Percentiles rank a stretch among this genome's conserved stretches.
phyloP scores from a whole-genome alignment of 1,139 yeast species.

The Candida freyschussii region DNA sequence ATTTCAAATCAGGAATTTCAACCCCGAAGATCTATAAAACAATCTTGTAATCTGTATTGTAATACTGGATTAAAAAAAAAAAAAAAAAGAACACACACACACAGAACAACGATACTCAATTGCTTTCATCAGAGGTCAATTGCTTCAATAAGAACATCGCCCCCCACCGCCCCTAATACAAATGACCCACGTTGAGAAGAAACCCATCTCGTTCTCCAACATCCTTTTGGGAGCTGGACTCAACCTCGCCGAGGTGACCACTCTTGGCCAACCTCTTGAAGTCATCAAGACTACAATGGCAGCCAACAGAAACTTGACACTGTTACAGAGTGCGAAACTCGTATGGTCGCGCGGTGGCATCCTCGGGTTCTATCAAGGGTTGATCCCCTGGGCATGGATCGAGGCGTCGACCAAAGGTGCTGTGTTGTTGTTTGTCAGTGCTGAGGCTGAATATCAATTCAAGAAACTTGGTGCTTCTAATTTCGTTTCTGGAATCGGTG shows the following conservation, averaged over 20 bases:
- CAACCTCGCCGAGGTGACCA: constrained; percentile 87
- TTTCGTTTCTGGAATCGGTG: constrained; percentile 85
- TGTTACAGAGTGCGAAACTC: constrained; percentile 62
- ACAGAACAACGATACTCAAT: too few relatives aligned
- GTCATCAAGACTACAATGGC: constrained; percentile 98
- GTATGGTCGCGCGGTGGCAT: constrained; percentile 95
- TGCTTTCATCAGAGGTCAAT: too few relatives aligned
- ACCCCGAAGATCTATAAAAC: too few relatives aligned
- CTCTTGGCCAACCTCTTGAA: constrained; percentile 95
- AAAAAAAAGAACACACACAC: too few relatives aligned
- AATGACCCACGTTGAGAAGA: too few relatives aligned
- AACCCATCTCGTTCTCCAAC: constrained; percentile 85
- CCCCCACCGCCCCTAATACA: too few relatives aligned
- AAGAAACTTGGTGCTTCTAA: constrained; percentile 64
- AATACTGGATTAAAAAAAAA: too few relatives aligned
- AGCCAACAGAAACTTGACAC: constrained; percentile 73
- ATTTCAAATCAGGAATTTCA: too few relatives aligned
- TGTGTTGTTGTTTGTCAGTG: constrained; percentile 85
- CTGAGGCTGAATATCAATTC: constrained; percentile 83
- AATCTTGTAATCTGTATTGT: too few relatives aligned
- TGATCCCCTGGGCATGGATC: constrained; percentile 99
- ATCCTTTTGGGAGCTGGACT: constrained; percentile 91
- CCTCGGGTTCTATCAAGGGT: constrained; percentile 90
- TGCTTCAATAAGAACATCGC: too few relatives aligned
- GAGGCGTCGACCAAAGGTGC: constrained; percentile 99